Conservation (phyloP, 768 basidiomycete species). For the Gyrodon lividus region DNA sequence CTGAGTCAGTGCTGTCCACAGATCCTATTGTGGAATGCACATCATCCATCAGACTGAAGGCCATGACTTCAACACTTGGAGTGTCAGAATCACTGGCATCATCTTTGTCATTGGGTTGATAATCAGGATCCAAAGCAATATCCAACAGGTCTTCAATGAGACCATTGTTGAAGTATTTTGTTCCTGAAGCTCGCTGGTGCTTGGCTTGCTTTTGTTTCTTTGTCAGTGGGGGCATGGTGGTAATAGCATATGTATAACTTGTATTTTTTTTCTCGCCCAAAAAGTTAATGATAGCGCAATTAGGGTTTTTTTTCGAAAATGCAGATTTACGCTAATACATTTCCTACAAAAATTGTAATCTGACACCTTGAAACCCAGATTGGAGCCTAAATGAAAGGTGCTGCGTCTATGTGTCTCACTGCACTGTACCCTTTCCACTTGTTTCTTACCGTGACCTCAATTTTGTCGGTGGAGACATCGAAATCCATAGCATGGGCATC, state of each 20-base stretch:
- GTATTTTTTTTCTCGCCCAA: too few relatives aligned
- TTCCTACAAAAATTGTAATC: slow-evolving; percentile 2
- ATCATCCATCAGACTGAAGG: background rate
- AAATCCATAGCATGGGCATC: background rate
- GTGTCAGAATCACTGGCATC: background rate
- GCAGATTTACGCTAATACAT: slow-evolving; percentile 3
- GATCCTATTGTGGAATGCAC: background rate
- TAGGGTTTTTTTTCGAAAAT: background rate
- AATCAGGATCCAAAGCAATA: background rate
- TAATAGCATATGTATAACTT: too few relatives aligned
- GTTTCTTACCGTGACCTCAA: too few relatives aligned
- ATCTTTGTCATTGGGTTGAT: background rate
- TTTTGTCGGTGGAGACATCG: too few relatives aligned
- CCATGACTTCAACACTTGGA: background rate
- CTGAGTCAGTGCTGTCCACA: background rate
- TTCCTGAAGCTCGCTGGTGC: background rate
- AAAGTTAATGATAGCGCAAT: too few relatives aligned
- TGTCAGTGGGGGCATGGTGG: too few relatives aligned
- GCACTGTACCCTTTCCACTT: too few relatives aligned
- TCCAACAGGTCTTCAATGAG: background rate
- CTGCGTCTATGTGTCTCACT: background rate
- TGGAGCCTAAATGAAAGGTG: background rate
- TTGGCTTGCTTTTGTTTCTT: too few relatives aligned
- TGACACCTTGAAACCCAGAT: background rate
- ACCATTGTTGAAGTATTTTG: slow-evolving; percentile 1